Base-by-base conservation (phyloP, 352 stramenopile genomes). In the Vaucheria bursata region DNA sequence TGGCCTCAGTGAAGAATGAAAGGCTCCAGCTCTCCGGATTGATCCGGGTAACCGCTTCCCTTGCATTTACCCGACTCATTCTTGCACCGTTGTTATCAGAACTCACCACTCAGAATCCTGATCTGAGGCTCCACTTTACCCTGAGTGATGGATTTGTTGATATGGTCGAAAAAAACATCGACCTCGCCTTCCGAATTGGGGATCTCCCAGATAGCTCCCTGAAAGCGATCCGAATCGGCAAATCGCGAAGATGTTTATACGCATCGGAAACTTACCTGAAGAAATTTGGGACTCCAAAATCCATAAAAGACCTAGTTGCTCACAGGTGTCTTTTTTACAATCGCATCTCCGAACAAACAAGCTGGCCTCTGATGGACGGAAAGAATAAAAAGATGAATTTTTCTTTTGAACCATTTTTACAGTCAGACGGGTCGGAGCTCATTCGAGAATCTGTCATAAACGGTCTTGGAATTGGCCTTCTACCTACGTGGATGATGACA, bases 371-470 rank as follows among this genome's bases (percentile, higher is more conserved):
- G 25, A 59, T 25, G 45, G 45, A 59, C 45, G 45, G 45, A 59
- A 59, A 59, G 25, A 25, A 59, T 18, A 59, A 59, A 25, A 59
- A 59, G 45, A 59, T 18, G 18, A 18, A 18, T 59, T 59, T 18
- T 59, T 25, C 18, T 59, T 59, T 59, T 25, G 45, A 59, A 25
- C 45, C 45, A 18, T 59, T 18, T 25, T 18, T 59, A 18, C 45
- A 59, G 25, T 59, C 45, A 18, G 45, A 59, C 45, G 45, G 12
- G 12, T 59, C 45, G 45, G 45, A 59, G 45, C 25, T 59, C 12
- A 59, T 59, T 59, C 45, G 45, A 18, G 45, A 59, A 59, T 18
- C 45, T 59, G 45, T 59, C 45, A 59, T 59, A 18, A 59, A 59
- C 25, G 25, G 25, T 25, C 45, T 18, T 18, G 45, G 45, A 18